Conservation (phyloP, 2,329 filamentous ascomycete species). For the Alternaria incomplexa region DNA sequence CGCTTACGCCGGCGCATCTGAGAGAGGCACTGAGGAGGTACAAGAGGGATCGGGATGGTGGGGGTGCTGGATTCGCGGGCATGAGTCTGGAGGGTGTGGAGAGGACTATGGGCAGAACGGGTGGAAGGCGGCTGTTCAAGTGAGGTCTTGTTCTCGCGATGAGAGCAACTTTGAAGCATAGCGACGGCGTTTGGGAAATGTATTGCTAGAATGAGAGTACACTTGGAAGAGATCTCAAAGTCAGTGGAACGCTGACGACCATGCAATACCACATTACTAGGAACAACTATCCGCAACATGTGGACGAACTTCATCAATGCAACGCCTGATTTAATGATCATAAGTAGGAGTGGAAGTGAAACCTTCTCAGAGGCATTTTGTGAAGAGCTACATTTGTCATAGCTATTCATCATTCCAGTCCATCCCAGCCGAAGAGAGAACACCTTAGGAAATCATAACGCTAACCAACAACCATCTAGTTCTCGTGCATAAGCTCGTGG, state of each 20-base stretch:
- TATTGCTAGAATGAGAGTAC: neutral
- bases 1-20: constrained; percentile 75
- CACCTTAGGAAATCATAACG: constrained; percentile 32
- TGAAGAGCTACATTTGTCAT: constrained; percentile 37
- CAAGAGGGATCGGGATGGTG: constrained; percentile 67
- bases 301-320: neutral
- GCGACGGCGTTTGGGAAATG: constrained; percentile 16
- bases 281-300: neutral
- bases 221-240: neutral
- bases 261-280: neutral
- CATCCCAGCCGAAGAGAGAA: constrained; percentile 33
- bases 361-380: constrained; percentile 33
- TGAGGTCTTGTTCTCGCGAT: constrained; percentile 20
- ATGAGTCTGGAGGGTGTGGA: constrained; percentile 57
- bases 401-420: constrained; percentile 31
- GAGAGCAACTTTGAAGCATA: constrained; percentile 1
- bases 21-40: constrained; percentile 75
- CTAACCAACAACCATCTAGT: constrained; percentile 48
- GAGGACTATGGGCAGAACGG: constrained; percentile 52
- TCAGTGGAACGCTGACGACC: neutral
- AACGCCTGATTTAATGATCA: neutral
- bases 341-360: constrained; percentile 19
- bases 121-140: constrained; percentile 54
- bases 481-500: constrained; percentile 55
- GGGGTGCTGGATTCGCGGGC: constrained; percentile 60